Conservation (phyloP, 129 eudicot species). For the Flaveria ramosissima region DNA sequence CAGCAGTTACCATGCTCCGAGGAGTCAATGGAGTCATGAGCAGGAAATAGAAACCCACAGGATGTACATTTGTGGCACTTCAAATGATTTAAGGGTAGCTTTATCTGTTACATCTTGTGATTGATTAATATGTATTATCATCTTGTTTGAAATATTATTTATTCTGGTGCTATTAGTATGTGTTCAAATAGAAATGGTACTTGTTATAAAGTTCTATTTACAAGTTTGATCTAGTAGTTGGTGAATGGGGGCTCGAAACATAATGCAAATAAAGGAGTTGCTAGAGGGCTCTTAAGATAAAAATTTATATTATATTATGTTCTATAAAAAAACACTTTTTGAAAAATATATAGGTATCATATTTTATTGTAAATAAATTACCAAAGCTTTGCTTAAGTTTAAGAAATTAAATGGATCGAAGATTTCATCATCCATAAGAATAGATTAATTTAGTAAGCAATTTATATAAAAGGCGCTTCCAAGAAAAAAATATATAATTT, state of each 20-base stretch:
- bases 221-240: not conserved
- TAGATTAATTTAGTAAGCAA: no score
- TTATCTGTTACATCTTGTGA: slow-evolving; percentile 89
- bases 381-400: no score
- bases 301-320: no score
- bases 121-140: slow-evolving; percentile 17
- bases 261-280: no score
- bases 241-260: not conserved
- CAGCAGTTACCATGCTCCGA: slow-evolving; percentile 63
- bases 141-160: not conserved
- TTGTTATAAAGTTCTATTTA: not conserved
- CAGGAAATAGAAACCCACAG: slow-evolving; percentile 85
- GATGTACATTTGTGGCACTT: slow-evolving; percentile 86
- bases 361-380: no score
- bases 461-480: no score
- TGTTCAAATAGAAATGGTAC: not conserved
- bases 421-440: no score
- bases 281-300: no score
- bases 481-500: no score
- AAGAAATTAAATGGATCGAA: no score
- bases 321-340: no score
- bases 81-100: slow-evolving; percentile 78
- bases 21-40: slow-evolving; percentile 38
- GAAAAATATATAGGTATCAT: no score
- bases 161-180: not conserved